Percentiles rank a stretch among this genome's conserved stretches.
Evolutionary conservation across 2,329 filamentous ascomycete genomes (phyloP).

Genomic region (Paracorniculantispora psalliotae): DNA sequence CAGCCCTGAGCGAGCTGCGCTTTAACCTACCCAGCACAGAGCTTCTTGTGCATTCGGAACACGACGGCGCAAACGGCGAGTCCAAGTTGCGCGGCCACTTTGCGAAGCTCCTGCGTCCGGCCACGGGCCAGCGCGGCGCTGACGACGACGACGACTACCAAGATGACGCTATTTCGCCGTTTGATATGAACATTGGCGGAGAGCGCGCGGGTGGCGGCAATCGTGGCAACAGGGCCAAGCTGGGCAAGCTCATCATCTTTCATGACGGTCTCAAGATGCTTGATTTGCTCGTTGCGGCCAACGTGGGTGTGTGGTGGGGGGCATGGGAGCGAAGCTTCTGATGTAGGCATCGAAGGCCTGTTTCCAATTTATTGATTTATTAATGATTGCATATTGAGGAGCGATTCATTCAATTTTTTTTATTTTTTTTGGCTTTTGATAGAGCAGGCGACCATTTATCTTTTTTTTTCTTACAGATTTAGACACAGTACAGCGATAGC

Average conservation of each 20-base stretch:
- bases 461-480: neutral
- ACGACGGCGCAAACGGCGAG: constrained; percentile 23
- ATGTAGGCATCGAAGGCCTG: constrained; percentile 7
- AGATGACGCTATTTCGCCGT: constrained; percentile 26
- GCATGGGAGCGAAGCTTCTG: constrained; percentile 62
- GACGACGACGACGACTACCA: constrained; percentile 32
- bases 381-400: neutral
- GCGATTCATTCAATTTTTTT: neutral
- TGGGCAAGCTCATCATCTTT: constrained; percentile 87
- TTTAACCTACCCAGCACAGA: constrained; percentile 74
- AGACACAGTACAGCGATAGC: neutral
- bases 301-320: constrained; percentile 91
- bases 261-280: constrained; percentile 93
- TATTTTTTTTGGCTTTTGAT: neutral
- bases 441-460: neutral
- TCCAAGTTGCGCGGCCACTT: constrained; percentile 37
- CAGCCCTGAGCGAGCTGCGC: constrained; percentile 72
- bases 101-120: constrained; percentile 34
- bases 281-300: constrained; percentile 84
- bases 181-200: constrained; percentile 72
- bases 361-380: neutral
- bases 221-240: constrained; percentile 79
- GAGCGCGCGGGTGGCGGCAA: constrained; percentile 85
- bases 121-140: constrained; percentile 27
- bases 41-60: constrained; percentile 34